Evolutionary conservation across 2,329 filamentous ascomycete species (phyloP), one percentile per base, ranked within the genome.

Genomic region (Paecilomyces variotii): DNA sequence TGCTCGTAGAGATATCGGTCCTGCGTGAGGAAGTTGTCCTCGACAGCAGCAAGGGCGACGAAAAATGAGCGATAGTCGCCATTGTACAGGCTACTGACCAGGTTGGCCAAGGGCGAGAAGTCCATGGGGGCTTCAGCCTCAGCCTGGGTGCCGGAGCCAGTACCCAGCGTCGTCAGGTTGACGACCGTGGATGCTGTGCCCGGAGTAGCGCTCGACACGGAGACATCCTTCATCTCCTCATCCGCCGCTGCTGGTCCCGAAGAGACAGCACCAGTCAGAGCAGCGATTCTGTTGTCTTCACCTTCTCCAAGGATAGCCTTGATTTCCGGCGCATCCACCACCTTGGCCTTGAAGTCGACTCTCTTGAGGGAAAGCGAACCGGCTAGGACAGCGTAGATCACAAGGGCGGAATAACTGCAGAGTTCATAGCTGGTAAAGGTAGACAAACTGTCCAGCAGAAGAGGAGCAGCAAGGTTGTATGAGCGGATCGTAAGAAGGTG

Each of bases 391-490:
- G 94, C 91, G 79, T 97, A 99, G 59, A 97, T 87, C 56, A 99
- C 94, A 26, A 99, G 85, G 61, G 86, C 89, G 60, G 91, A 96
- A 80, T 99, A 99, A 65, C 88, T 93, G 86, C 94, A 99, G 55
- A 99, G 86, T 77, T 99, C 94, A 79, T 97, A 97, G 74, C 91
- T 97, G 62, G 94, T 99, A 76, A 99, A 99, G 25, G 94, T 99
- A 28, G 93, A 97, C 65, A 99, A 83, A 71, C 91, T 96, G 81
- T 99, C 94, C 70, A 99, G 90, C 55, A 99, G 87, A 10, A 97
- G 84, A 49, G 94, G 93, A 1, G 94, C 94, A 49, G 91, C 92
- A 60, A 90, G 81, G 74, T 87, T 90, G 81, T 97, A 91, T 61
- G 91, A 92, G 67, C 94, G 91, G 64, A 94, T 85, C 26, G 93